Conservation (phyloP, 140 eudicot genomes). For the Stevia rebaudiana region DNA sequence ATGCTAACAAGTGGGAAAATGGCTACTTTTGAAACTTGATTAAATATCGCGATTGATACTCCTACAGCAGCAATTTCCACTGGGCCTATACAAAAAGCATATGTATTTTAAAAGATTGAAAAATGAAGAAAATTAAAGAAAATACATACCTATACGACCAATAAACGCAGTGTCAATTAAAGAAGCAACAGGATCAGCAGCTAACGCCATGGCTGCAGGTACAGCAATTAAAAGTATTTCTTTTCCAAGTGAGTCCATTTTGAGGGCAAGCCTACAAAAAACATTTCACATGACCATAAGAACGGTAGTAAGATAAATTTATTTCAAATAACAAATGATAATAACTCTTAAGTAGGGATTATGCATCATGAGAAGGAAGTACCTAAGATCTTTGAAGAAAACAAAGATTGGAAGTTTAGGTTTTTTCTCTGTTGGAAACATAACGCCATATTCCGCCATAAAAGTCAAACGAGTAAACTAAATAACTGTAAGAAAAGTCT, state of each 20-base stretch:
- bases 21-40: slow-evolving; percentile 68
- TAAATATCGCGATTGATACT: slow-evolving; percentile 58
- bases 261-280: slow-evolving; percentile 39
- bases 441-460: slow-evolving; percentile 27
- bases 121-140: not conserved
- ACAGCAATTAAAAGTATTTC: slow-evolving; percentile 56
- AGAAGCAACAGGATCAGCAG: slow-evolving; percentile 79
- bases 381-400: slow-evolving; percentile 52
- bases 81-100: slow-evolving; percentile 32
- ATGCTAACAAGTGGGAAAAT: slow-evolving; percentile 71
- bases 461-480: not conserved
- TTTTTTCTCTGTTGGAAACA: slow-evolving; percentile 20
- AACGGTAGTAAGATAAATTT: not conserved
- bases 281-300: not conserved
- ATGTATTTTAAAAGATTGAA: not conserved
- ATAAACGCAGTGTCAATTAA: slow-evolving; percentile 63
- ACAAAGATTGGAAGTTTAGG: slow-evolving; percentile 37
- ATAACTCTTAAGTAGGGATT: not conserved
- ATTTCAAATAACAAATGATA: no score
- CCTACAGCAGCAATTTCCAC: slow-evolving; percentile 76
- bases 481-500: not conserved
- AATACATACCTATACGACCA: slow-evolving; percentile 53
- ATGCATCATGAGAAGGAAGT: slow-evolving; percentile 8
- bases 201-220: slow-evolving; percentile 71
- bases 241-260: slow-evolving; percentile 55